Conservation (phyloP, 805 yeast genomes). For the Candida suzukii region DNA sequence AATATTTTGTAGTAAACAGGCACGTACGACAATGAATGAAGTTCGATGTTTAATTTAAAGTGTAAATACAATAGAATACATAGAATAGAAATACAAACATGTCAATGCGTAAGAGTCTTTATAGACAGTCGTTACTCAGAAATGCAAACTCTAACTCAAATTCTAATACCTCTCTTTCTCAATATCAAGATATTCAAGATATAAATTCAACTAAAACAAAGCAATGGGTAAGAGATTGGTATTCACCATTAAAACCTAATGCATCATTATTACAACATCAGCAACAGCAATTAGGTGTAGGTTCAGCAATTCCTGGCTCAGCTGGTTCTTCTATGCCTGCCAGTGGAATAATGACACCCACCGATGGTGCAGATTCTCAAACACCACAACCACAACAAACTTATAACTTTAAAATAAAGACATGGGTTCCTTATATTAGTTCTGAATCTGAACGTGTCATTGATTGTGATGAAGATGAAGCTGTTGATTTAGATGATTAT, state of each 20-base stretch:
- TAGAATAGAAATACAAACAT: constrained; percentile 10
- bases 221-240: constrained; percentile 26
- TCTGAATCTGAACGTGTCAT: constrained; percentile 2
- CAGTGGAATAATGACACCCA: constrained; percentile 2
- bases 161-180: constrained; percentile 10
- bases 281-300: constrained; percentile 3
- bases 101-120: constrained; percentile 28
- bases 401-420: constrained; percentile 25
- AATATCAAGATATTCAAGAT: not conserved
- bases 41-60: no score
- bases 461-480: constrained; percentile 27
- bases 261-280: not conserved
- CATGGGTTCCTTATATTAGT: constrained; percentile 23
- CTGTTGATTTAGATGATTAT: constrained; percentile 28
- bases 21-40: no score
- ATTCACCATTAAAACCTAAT: constrained; percentile 23
- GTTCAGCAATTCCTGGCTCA: not conserved
- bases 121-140: constrained; percentile 24
- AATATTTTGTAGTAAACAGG: no score
- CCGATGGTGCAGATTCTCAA: constrained; percentile 13
- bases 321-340: constrained; percentile 2
- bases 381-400: constrained; percentile 21
- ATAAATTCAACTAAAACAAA: constrained; percentile 12
- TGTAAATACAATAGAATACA: not conserved
- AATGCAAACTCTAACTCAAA: constrained; percentile 17